Percentiles rank a stretch among this genome's conserved stretches.
Conservation (phyloP, 208 protist species). For the Sergeia podlipaevii region DNA sequence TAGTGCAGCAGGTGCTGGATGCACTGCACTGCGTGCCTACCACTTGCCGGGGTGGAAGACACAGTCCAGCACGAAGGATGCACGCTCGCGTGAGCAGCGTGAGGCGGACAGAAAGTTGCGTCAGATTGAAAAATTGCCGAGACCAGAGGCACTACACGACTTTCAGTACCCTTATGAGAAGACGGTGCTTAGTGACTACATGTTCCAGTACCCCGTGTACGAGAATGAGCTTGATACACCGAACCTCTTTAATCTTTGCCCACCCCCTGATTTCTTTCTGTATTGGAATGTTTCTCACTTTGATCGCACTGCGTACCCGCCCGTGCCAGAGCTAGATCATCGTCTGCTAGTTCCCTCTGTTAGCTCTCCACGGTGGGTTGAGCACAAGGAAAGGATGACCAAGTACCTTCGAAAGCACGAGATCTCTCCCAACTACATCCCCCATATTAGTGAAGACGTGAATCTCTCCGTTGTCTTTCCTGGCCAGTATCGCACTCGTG, state of each 20-base stretch:
- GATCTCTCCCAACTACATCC: conserved; percentile 66
- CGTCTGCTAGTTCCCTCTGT: conserved; percentile 56
- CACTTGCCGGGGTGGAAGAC: conserved; percentile 90
- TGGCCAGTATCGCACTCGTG: conserved; percentile 55
- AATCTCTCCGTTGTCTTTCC: conserved; percentile 88
- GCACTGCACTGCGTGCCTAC: conserved; percentile 25
- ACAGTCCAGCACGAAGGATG: conserved; percentile 79
- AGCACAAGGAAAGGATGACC: conserved; percentile 42
- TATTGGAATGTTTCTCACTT: conserved; percentile 86
- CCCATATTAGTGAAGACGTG: conserved; percentile 56
- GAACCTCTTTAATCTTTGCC: conserved; percentile 80
- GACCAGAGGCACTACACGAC: conserved; percentile 79
- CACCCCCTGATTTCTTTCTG: conserved; percentile 85
- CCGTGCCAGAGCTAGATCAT: conserved; percentile 64
- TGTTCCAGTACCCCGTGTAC: conserved; percentile 90
- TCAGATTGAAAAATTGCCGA: conserved; percentile 89
- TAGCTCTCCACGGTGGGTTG: conserved; percentile 31
- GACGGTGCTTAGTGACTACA: conserved; percentile 83
- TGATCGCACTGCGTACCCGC: conserved; percentile 77
- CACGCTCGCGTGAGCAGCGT: conserved; percentile 77
- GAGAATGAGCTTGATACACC: conserved; percentile 88
- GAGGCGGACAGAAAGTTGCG: conserved; percentile 81
- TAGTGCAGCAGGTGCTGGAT: too few relatives aligned
- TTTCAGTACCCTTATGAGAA: conserved; percentile 92
- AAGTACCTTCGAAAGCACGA: conserved; percentile 86